Base-by-base conservation (phyloP, 257 asterid species). In the Primulina tabacum region DNA sequence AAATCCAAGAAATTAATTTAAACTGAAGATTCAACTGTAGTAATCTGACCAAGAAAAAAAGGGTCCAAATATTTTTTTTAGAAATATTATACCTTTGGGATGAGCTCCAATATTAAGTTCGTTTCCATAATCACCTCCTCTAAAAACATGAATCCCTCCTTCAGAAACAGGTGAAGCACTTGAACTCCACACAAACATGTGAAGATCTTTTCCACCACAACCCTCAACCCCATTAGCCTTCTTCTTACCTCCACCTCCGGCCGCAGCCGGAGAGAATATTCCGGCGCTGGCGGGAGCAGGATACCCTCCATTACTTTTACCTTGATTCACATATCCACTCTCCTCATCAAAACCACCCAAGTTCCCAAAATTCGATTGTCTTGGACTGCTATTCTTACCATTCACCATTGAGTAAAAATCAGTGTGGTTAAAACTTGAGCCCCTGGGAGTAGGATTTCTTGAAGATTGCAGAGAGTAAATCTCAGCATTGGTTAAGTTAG, bases 161-260 rank as follows among this genome's bases (percentile, higher is more conserved):
- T 93, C 99, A 50, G 99, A 91, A 2, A 90, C 97, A 0, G 99
- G 99, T 1, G 99, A 93, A 52, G 99, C 97, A 74, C 99, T 90
- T 0, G 97, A 89, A 69, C 97, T 93, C 99, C 99, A 93, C 8
- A 93, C 99, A 76, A 93, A 93, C 99, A 93, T 93, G 61, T 93
- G 99, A n/a, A 90, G 86, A 81, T 93, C 99, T 73, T 85, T 89
- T 33, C 37, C 94, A 24, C 55, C 55, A 4, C 94, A 92, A 32
- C 68, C 77, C n/a, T 87, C 96, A 35, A 71, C 21, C 43, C 88
- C 98, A 64, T 83, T 81, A 5, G 74, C 80, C 77, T 87, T 90
- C 90, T 78, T 92, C 69, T 84, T 90, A 3, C 86, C 77, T 60
- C 72, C 79, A 5, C 8, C 80, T 4, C 87, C 84, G 0, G 87